A percentile compares a stretch with the other conserved stretches of the same genome.
Conservation (phyloP, 495 filamentous ascomycete species). For the Aspergillus ostianus region DNA sequence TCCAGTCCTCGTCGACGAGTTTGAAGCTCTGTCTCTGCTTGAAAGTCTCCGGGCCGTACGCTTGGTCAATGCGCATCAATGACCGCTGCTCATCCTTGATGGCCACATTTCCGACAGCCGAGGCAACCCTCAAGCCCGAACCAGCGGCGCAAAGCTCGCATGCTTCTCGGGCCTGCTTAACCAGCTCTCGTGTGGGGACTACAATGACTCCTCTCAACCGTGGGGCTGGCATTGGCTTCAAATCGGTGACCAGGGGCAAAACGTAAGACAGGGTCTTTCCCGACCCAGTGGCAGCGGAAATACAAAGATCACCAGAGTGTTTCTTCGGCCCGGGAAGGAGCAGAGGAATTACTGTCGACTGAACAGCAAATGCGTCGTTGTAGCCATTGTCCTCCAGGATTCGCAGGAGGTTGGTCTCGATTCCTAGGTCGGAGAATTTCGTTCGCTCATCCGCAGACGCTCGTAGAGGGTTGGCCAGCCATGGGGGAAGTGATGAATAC, state of each 20-base stretch:
- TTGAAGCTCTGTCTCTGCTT: conserved; percentile 35
- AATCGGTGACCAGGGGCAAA: conserved; percentile 75
- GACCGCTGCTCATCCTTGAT: conserved; percentile 71
- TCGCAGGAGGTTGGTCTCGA: conserved; percentile 55
- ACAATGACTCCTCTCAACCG: conserved; percentile 75
- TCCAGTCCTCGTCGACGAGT: conserved; percentile 46
- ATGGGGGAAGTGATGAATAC: conserved; percentile 52
- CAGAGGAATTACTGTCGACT: conserved; percentile 76
- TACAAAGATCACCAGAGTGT: conserved; percentile 71
- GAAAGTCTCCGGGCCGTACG: conserved; percentile 58
- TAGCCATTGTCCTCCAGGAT: conserved; percentile 64
- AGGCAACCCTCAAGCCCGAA: conserved; percentile 70
- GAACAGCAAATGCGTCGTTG: conserved; percentile 77
- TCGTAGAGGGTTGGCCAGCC: conserved; percentile 72
- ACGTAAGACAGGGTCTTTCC: conserved; percentile 92
- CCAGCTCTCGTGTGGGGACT: conserved; percentile 86
- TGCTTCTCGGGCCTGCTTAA: conserved; percentile 73
- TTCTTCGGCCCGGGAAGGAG: conserved; percentile 59
- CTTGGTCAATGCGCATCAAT: conserved; percentile 61
- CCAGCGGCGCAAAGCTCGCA: conserved; percentile 65
- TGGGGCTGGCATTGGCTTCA: conserved; percentile 57
- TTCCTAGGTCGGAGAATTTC: conserved; percentile 60
- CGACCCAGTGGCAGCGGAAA: conserved; percentile 88
- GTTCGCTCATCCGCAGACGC: conserved; percentile 56
- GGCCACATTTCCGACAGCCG: conserved; percentile 73